Evolutionary conservation across 495 filamentous ascomycete genomes (phyloP).

Genomic region (Penicillium antarcticum): DNA sequence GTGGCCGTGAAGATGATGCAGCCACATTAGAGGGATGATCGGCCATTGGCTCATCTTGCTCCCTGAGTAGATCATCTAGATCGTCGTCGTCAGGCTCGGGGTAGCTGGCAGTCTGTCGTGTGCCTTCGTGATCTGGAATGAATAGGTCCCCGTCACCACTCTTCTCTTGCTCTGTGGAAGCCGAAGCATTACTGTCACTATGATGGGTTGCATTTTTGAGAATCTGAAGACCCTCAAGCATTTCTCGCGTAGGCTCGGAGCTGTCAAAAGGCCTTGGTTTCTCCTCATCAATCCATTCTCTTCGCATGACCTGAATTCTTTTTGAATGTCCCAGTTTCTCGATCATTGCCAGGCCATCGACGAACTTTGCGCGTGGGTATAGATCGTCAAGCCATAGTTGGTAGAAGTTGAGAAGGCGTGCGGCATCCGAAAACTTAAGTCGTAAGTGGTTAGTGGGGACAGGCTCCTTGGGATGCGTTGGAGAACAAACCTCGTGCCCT

Average conservation of each 20-base stretch:
- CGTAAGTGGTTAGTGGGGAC: constrained; percentile 1
- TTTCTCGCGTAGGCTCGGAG: background rate
- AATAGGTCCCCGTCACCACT: constrained; percentile 22
- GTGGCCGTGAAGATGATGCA: background rate
- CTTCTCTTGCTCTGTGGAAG: background rate
- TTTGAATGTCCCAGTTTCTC: constrained; percentile 90
- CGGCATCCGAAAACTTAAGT: constrained; percentile 75
- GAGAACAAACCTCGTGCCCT: constrained; percentile 75
- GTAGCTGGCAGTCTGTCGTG: constrained; percentile 5
- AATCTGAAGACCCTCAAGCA: background rate
- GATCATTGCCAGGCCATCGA: constrained; percentile 85
- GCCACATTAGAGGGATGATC: background rate
- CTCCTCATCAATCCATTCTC: constrained; percentile 83
- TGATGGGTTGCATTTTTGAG: constrained; percentile 2
- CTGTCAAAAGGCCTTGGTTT: constrained; percentile 22
- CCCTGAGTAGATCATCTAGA: constrained; percentile 35
- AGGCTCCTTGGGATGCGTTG: background rate
- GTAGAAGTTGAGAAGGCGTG: constrained; percentile 81
- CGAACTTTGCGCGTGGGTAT: constrained; percentile 90
- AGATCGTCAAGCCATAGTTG: constrained; percentile 97
- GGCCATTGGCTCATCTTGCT: constrained; percentile 22
- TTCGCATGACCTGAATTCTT: constrained; percentile 66
- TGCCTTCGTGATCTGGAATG: constrained; percentile 21
- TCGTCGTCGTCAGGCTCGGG: constrained; percentile 34
- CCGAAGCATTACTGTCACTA: background rate